phyloP scores from a whole-genome alignment of 2,329 filamentous ascomycete genomes.

The Aspergillus candidus region DNA sequence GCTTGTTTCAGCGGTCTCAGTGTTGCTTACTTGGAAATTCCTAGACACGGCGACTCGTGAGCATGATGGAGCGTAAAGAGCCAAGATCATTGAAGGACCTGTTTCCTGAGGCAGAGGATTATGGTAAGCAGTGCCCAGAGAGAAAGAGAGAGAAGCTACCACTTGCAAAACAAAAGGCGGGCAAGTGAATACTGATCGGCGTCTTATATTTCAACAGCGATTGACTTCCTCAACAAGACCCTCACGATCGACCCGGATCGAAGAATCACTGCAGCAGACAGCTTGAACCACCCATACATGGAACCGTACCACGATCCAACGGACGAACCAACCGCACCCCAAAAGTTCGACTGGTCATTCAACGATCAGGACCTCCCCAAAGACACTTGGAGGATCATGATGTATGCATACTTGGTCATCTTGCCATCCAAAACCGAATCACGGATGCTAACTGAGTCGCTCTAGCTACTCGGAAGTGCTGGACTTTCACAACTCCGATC shows the following conservation, averaged over 20 bases:
- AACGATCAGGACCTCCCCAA: constrained; percentile 95
- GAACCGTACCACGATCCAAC: constrained; percentile 94
- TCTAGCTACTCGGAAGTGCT: constrained; percentile 94
- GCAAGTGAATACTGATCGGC: constrained; percentile 3
- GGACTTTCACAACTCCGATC: constrained; percentile 90
- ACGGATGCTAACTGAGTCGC: background rate
- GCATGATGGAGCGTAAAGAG: constrained; percentile 89
- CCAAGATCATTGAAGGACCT: constrained; percentile 77
- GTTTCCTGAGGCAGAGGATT: constrained; percentile 87
- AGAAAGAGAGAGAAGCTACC: background rate
- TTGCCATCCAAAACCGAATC: too few species aligned
- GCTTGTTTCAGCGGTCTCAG: background rate
- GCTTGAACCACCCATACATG: constrained; percentile 85
- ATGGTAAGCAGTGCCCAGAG: constrained; percentile 50
- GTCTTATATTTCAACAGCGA: constrained; percentile 49
- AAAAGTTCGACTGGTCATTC: constrained; percentile 99
- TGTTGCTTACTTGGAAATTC: background rate
- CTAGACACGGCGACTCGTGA: constrained; percentile 89
- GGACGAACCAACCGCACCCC: constrained; percentile 88
- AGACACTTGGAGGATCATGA: constrained; percentile 99
- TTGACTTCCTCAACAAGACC: constrained; percentile 92
- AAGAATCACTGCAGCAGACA: constrained; percentile 79
- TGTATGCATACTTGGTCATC: constrained; percentile 54
- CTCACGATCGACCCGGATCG: constrained; percentile 97
- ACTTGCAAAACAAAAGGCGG: too few species aligned